phyloP scores from a whole-genome alignment of 768 basidiomycete species.

The Russula ochroleuca region DNA sequence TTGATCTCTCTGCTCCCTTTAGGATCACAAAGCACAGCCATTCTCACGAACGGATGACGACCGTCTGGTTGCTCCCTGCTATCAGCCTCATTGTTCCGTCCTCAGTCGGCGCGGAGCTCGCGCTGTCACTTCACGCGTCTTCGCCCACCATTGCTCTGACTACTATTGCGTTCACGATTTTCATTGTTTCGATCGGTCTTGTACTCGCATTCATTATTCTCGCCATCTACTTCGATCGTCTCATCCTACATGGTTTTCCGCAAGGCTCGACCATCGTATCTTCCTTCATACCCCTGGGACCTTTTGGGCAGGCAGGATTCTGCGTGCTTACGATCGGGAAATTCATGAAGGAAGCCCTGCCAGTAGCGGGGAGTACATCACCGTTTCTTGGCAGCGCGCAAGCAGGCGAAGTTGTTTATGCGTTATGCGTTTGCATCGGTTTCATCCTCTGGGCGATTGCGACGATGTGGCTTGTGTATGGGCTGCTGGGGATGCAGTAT shows the following conservation, averaged over 20 bases:
- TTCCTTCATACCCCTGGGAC: conserved; percentile 70
- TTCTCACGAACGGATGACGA: conserved; percentile 50
- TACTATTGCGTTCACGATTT: conserved; percentile 51
- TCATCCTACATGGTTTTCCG: conserved; percentile 54
- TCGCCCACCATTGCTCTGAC: conserved; percentile 49
- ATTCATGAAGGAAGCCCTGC: conserved; percentile 40
- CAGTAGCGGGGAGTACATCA: conserved; percentile 35
- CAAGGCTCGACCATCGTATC: conserved; percentile 47
- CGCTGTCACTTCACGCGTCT: conserved; percentile 44
- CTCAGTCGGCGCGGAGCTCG: conserved; percentile 60
- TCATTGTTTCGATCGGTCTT: conserved; percentile 54
- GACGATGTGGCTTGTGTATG: conserved; percentile 59
- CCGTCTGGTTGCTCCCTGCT: conserved; percentile 71
- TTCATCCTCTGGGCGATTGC: conserved; percentile 60
- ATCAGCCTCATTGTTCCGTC: conserved; percentile 69
- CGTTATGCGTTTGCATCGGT: conserved; percentile 44
- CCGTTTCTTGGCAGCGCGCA: conserved; percentile 36
- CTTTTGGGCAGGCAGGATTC: conserved; percentile 63
- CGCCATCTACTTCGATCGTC: conserved; percentile 56
- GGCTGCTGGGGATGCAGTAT: conserved; percentile 46
- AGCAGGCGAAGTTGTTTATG: conserved; percentile 42
- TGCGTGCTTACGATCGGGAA: conserved; percentile 54
- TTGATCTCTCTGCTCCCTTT: neutral
- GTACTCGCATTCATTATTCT: conserved; percentile 62
- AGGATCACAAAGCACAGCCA: conserved; percentile 44